These are phyloP conservation scores for Brasilioporus rufonigricans DNA, from an alignment of 768 basidiomycete genomes.

Conservation along the genomic window DNA sequence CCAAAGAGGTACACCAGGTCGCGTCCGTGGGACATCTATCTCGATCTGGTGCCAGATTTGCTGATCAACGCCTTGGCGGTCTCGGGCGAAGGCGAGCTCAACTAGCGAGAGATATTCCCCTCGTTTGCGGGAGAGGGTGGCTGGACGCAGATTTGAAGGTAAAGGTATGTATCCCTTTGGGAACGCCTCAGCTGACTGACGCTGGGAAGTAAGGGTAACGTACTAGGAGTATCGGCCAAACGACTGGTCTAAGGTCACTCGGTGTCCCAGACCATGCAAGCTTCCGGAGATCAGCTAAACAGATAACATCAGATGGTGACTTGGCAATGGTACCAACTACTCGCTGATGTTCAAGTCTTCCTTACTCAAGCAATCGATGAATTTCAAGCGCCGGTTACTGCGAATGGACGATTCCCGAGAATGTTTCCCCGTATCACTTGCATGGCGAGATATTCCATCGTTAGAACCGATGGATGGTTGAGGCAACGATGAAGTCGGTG, in stretches of 20 bases:
- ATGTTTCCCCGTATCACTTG: constrained; percentile 51
- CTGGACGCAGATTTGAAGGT: constrained; percentile 67
- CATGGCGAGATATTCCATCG: constrained; percentile 15
- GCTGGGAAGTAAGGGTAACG: constrained; percentile 31
- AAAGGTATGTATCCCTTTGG: constrained; percentile 91
- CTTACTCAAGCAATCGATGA: constrained; percentile 71
- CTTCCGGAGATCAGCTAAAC: constrained; percentile 76
- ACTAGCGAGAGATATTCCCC: constrained; percentile 90
- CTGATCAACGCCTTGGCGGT: constrained; percentile 84
- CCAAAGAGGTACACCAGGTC: constrained; percentile 91
- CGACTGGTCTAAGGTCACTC: constrained; percentile 78
- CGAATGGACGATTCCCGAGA: constrained; percentile 75
- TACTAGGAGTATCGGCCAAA: constrained; percentile 93
- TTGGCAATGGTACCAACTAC: constrained; percentile 23
- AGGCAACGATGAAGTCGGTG: constrained; percentile 12
- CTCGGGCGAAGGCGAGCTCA: constrained; percentile 84
- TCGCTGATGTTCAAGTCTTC: constrained; percentile 82
- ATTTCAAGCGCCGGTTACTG: constrained; percentile 76
- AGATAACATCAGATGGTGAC: constrained; percentile 3
- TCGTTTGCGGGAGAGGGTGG: constrained; percentile 85
- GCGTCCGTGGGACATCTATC: constrained; percentile 94
- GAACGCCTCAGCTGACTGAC: constrained; percentile 4
- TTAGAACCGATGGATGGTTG: constrained; percentile 4
- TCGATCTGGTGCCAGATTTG: constrained; percentile 99
- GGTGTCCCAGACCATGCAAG: constrained; percentile 96